Percentiles rank a stretch among this genome's conserved stretches.
phyloP scores from a whole-genome alignment of 768 basidiomycete species.

The Serendipita indica region DNA sequence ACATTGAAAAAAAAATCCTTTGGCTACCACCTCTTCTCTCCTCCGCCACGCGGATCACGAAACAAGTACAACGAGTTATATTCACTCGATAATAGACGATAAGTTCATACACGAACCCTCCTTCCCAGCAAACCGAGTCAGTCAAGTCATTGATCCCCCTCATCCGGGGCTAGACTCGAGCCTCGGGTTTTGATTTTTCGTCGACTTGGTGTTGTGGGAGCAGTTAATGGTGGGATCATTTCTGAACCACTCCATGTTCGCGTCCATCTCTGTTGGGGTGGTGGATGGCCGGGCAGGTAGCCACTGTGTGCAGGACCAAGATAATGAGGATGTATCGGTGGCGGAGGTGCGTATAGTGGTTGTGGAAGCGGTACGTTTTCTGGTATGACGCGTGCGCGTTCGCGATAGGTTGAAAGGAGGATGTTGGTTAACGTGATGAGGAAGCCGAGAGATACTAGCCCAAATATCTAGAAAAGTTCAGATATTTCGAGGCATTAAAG shows the following conservation, averaged over 20 bases:
- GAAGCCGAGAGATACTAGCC: constrained; percentile 59
- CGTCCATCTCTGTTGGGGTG: background rate
- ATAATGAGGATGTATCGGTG: background rate
- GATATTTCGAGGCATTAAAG: background rate
- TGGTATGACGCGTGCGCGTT: constrained; percentile 46
- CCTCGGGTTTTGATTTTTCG: background rate
- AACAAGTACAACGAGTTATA: background rate
- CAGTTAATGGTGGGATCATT: background rate
- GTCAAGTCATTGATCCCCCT: background rate
- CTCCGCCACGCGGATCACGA: background rate
- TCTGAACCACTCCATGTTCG: background rate
- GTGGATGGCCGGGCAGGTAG: background rate
- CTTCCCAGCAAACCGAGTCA: background rate
- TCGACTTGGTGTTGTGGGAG: background rate
- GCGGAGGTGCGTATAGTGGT: background rate
- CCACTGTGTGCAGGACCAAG: background rate
- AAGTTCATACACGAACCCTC: background rate
- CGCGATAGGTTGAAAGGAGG: constrained; percentile 62
- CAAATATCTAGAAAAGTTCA: constrained; percentile 38
- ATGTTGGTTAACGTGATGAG: constrained; percentile 69
- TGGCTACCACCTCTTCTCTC: background rate
- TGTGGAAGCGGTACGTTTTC: background rate
- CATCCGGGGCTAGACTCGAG: background rate
- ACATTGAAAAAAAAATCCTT: constrained; percentile 4
- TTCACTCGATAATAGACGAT: background rate